A percentile compares a stretch with the other conserved stretches of the same genome.
These are phyloP conservation scores for Elongisporangium prolatum DNA, from an alignment of 352 stramenopile species.

Conservation along the genomic window DNA sequence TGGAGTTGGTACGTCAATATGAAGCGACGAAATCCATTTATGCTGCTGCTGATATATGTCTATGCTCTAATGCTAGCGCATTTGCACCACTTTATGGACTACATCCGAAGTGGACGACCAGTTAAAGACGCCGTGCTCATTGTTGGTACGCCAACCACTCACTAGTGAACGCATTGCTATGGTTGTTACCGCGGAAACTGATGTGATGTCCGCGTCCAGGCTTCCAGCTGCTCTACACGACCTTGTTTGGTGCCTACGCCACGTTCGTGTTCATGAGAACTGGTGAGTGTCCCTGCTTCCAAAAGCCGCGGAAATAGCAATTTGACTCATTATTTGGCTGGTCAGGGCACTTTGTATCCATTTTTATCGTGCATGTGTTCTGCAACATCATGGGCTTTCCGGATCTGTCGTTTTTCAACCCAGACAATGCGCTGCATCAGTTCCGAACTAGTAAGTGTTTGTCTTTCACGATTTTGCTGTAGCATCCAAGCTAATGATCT, in stretches of 20 bases:
- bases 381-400: constrained; percentile 96
- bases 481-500: neutral
- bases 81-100: constrained; percentile 85
- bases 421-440: constrained; percentile 63
- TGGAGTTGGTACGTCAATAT: constrained; percentile 79
- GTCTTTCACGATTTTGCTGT: constrained; percentile 3
- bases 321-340: neutral
- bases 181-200: too few species aligned
- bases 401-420: constrained; percentile 79
- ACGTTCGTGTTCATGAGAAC: constrained; percentile 92
- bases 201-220: constrained; percentile 25
- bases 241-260: constrained; percentile 93
- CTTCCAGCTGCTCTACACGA: constrained; percentile 95
- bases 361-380: constrained; percentile 90
- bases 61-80: constrained; percentile 45
- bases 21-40: too few species aligned
- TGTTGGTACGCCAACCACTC: constrained; percentile 42
- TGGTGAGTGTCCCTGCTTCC: neutral
- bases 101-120: constrained; percentile 63
- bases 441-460: constrained; percentile 62
- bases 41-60: too few species aligned
- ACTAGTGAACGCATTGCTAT: too few species aligned
- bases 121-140: constrained; percentile 69
- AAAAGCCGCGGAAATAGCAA: too few species aligned
- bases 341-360: constrained; percentile 81